Evolutionary conservation across 2,329 filamentous ascomycete genomes (phyloP), one percentile per base, ranked within the genome.

Genomic region (Sphaceloma murrayae): DNA sequence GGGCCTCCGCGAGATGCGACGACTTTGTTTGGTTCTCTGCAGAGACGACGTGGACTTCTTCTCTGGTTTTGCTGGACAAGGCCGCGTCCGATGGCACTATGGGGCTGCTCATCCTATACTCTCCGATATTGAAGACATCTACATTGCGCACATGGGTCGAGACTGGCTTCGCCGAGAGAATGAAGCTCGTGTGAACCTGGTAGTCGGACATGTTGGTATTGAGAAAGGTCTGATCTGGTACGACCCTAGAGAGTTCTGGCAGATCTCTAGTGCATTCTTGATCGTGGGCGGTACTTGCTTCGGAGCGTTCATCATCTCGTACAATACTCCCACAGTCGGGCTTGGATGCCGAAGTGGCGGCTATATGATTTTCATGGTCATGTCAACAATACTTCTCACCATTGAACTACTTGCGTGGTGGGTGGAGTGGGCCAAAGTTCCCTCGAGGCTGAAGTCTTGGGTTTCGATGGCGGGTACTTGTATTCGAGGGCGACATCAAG

Each of bases 291-390:
- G 52, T 10, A 63, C 59, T 21, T 58, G 55, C 17, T 55, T 58
- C 4, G 63, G 63, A 2, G 62, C 65, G 0, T 68, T 67, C 39
- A 54, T 65, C 4, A 49, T 69, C 14, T 65, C 61, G 6, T 69
- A 55, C 49, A 66, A 61, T 49, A 70, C 67, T 0, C 67, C 67
- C 0, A 69, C 67, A 0, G 65, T 69, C 1, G 67, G 67, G 1
- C 54, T 70, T 1, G 65, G 66, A 0, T 55, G 53, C 39, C 42
- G 48, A 22, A 63, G 62, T 30, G 66, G 66, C 1, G 65, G 64
- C 3, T 70, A 69, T 46, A 57, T 62, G n/a, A 58, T 69, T 11
- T 69, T 66, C 46, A 56, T 59, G 17, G 33, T 53, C 14, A 45
- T 62, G 2, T 52, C 59, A 4, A 45, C 60, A 0, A 54, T 57